Percentiles rank a stretch among this genome's conserved stretches.
Evolutionary conservation across 2,329 filamentous ascomycete species (phyloP).

Genomic region (Mycosphaerelloides madeirae): DNA sequence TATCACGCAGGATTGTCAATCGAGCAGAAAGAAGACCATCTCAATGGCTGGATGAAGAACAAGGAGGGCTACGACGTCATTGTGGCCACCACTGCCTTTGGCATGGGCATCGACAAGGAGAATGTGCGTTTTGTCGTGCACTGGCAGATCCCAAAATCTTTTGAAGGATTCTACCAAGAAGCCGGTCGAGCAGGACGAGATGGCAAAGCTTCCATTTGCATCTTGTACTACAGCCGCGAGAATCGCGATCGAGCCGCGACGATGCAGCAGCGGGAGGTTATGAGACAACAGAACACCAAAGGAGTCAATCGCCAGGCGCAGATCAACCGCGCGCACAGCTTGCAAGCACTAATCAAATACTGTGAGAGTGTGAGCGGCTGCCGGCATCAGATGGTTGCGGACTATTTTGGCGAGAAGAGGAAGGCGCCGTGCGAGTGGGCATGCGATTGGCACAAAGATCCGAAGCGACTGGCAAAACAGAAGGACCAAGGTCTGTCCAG

Average conservation of each 20-base stretch:
- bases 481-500: conserved; percentile 43
- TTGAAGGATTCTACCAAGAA: conserved; percentile 96
- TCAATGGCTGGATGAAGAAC: conserved; percentile 68
- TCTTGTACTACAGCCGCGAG: conserved; percentile 85
- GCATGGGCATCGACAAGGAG: conserved; percentile 96
- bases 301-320: conserved; percentile 36
- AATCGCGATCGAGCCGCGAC: conserved; percentile 70
- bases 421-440: conserved; percentile 41
- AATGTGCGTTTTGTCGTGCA: conserved; percentile 92
- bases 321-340: conserved; percentile 39
- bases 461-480: conserved; percentile 35
- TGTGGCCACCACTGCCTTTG: conserved; percentile 91
- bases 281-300: conserved; percentile 29
- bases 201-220: conserved; percentile 78
- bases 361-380: conserved; percentile 73
- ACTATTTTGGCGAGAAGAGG: conserved; percentile 66
- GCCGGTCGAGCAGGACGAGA: conserved; percentile 87
- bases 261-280: conserved; percentile 45
- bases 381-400: conserved; percentile 68
- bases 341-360: conserved; percentile 64
- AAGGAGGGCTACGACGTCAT: conserved; percentile 80
- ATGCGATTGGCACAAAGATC: conserved; percentile 48
- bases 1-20: conserved; percentile 67
- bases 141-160: conserved; percentile 89
- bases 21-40: conserved; percentile 63